A percentile compares a stretch with the other conserved stretches of the same genome.
Conservation (phyloP, 176 grass and related monocot species). For the Hyparrhenia diplandra region DNA sequence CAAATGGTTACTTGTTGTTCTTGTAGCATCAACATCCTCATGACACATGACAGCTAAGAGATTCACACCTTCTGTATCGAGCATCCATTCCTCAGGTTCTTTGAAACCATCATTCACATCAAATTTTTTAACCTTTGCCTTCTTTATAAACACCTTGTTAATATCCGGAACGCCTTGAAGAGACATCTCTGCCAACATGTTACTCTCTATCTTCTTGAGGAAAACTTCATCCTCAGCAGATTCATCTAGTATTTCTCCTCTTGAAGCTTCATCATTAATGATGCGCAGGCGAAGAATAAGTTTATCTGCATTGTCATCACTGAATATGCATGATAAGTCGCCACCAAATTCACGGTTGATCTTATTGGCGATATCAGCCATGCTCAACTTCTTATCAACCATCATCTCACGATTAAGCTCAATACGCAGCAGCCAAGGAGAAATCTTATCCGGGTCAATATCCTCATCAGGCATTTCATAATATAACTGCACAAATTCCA, state of each 20-base stretch:
- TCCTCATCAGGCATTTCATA: constrained; percentile 25
- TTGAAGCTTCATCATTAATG: too few species aligned
- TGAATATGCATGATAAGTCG: too few species aligned
- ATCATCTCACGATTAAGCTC: constrained; percentile 98
- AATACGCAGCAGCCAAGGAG: constrained; percentile 91
- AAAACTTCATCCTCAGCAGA: constrained; percentile 9
- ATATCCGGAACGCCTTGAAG: constrained; percentile 87
- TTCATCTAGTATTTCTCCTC: too few species aligned
- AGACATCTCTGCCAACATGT: constrained; percentile 97
- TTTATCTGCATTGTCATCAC: too few species aligned
- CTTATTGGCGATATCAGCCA: constrained; percentile 60
- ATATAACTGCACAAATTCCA: too few species aligned
- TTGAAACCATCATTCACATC: constrained; percentile 73
- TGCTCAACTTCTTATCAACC: constrained; percentile 99
- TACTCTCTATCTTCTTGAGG: constrained; percentile 80
- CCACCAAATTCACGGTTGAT: too few species aligned
- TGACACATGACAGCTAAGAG: constrained; percentile 84
- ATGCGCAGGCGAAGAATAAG: too few species aligned
- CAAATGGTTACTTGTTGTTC: constrained; percentile 83
- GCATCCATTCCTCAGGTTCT: constrained; percentile 71
- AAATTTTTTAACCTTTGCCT: constrained; percentile 68
- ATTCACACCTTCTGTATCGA: constrained; percentile 87
- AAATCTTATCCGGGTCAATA: constrained; percentile 81
- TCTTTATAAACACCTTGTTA: constrained; percentile 92
- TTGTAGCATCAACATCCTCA: constrained; percentile 80